A percentile compares a stretch with the other conserved stretches of the same genome.
These are phyloP conservation scores for Clonostachys rhizophaga DNA, from an alignment of 2,329 filamentous ascomycete species.

Conservation along the genomic window DNA sequence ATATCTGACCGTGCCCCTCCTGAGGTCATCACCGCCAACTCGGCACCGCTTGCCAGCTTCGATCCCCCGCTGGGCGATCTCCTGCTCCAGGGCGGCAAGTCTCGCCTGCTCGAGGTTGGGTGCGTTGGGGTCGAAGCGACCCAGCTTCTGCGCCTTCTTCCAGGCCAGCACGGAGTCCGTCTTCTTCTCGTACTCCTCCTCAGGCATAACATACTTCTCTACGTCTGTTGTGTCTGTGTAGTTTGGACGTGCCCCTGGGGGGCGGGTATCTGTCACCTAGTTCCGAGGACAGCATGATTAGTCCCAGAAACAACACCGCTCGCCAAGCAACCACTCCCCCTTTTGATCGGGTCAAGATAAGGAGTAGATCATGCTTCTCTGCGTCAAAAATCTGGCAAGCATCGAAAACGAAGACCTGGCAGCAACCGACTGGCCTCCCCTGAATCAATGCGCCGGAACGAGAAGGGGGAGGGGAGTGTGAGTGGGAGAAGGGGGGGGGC, in stretches of 20 bases:
- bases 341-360: no score
- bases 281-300: background rate
- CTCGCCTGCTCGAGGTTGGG: constrained; percentile 70
- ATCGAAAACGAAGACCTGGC: background rate
- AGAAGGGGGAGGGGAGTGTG: no score
- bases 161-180: constrained; percentile 86
- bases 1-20: constrained; percentile 66
- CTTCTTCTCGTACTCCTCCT: constrained; percentile 79
- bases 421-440: background rate
- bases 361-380: no score
- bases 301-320: background rate
- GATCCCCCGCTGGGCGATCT: constrained; percentile 67
- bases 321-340: background rate
- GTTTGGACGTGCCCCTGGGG: constrained; percentile 69
- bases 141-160: constrained; percentile 95
- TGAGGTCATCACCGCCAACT: constrained; percentile 61
- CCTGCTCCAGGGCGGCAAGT: constrained; percentile 61
- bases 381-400: no score
- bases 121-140: constrained; percentile 87
- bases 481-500: no score
- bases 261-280: constrained; percentile 77
- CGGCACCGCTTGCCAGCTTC: constrained; percentile 58
- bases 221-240: constrained; percentile 77
- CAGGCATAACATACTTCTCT: constrained; percentile 87
- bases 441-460: background rate